Conservation (phyloP, 257 asterid species). For the Solanum pimpinellifolium region DNA sequence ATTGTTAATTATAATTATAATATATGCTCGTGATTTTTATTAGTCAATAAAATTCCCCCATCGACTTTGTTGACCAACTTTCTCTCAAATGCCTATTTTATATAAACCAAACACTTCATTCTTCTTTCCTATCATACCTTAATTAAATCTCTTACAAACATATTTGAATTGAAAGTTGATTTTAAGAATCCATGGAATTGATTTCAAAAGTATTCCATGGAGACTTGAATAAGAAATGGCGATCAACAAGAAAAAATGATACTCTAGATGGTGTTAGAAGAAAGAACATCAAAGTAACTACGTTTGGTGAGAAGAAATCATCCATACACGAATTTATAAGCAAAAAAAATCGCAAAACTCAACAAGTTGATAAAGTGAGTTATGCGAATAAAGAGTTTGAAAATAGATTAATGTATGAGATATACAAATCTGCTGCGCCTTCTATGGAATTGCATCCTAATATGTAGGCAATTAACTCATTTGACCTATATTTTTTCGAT, state of each 20-base stretch:
- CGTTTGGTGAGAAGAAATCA: constrained; percentile 4
- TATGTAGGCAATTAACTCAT: not conserved
- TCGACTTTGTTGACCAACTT: not conserved
- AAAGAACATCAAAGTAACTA: constrained; percentile 1
- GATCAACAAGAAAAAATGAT: constrained; percentile 1
- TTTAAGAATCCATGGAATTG: not conserved
- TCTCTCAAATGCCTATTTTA: not conserved
- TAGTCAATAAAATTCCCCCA: not conserved
- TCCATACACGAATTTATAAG: not conserved
- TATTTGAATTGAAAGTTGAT: not conserved
- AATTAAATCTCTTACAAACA: not conserved
- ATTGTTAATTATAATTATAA: too few species aligned
- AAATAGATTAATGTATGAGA: constrained; percentile 53
- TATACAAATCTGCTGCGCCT: constrained; percentile 43
- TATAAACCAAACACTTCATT: not conserved
- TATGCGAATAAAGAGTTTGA: constrained; percentile 28
- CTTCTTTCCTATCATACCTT: not conserved
- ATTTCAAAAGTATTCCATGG: not conserved
- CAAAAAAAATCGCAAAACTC: not conserved
- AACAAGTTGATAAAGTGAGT: not conserved
- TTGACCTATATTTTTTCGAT: not conserved
- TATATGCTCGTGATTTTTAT: not conserved
- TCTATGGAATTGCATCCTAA: constrained; percentile 35
- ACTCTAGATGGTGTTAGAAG: not conserved
- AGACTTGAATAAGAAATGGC: constrained; percentile 9